Percentiles rank a stretch among this genome's conserved stretches.
These are phyloP conservation scores for Malania oleifera DNA, from an alignment of 164 flowering plant species.

Conservation along the genomic window DNA sequence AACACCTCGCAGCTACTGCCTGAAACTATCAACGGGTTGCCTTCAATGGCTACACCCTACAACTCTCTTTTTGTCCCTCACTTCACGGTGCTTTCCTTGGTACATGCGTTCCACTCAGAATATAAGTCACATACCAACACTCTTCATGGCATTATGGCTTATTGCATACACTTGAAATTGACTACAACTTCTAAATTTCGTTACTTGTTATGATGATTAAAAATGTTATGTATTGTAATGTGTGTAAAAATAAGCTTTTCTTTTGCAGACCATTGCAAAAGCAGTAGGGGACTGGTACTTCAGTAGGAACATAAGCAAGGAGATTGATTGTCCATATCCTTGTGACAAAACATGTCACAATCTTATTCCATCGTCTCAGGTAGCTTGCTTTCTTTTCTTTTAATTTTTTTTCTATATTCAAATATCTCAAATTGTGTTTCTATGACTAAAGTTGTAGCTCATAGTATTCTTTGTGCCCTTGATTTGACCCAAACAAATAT, in stretches of 20 bases:
- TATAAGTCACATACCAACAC: too few relatives aligned
- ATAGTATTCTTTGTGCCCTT: background rate
- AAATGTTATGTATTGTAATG: too few relatives aligned
- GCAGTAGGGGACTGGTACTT: constrained; percentile 95
- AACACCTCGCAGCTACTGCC: too few relatives aligned
- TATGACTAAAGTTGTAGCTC: background rate
- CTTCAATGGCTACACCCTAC: too few relatives aligned
- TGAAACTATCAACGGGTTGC: too few relatives aligned
- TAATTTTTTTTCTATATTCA: background rate
- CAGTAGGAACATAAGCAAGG: constrained; percentile 41
- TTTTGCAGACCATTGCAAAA: constrained; percentile 67
- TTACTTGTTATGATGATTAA: too few relatives aligned
- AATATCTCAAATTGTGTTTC: background rate
- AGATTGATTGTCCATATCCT: constrained; percentile 79
- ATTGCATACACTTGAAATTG: too few relatives aligned
- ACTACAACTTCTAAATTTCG: too few relatives aligned
- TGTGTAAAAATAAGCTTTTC: background rate
- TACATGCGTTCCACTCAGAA: too few relatives aligned
- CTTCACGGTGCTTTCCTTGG: too few relatives aligned
- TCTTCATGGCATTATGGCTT: too few relatives aligned
- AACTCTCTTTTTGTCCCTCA: too few relatives aligned
- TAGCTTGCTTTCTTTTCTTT: background rate
- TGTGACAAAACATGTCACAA: constrained; percentile 69
- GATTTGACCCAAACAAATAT: background rate
- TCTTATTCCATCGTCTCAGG: constrained; percentile 25